Evolutionary conservation across 331 rosid species (phyloP).

Genomic region (Acacia pycnantha): DNA sequence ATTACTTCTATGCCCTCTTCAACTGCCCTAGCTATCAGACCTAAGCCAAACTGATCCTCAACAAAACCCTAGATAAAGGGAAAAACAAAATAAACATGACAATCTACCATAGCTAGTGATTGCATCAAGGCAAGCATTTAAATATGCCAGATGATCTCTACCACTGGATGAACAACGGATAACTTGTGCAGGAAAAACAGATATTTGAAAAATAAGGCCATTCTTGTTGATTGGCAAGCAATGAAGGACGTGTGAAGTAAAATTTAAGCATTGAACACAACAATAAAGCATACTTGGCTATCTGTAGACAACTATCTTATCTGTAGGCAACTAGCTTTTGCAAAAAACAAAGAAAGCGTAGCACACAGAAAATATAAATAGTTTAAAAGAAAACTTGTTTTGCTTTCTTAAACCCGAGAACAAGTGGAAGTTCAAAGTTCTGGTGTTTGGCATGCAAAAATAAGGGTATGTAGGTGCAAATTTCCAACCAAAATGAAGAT

Average conservation of each 20-base stretch:
- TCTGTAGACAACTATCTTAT: not conserved
- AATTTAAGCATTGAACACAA: constrained; percentile 3
- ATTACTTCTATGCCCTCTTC: constrained; percentile 96
- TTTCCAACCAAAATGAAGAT: constrained; percentile 9
- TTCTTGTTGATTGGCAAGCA: constrained; percentile 18
- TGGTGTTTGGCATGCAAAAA: constrained; percentile 15
- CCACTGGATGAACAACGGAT: not conserved
- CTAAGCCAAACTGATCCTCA: constrained; percentile 98
- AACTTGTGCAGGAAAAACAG: not conserved
- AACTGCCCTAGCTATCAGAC: constrained; percentile 96
- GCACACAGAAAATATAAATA: constrained; percentile 6
- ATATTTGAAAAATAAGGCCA: not conserved
- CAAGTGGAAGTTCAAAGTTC: not conserved
- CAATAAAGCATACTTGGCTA: not conserved
- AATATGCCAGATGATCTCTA: not conserved
- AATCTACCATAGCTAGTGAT: not conserved
- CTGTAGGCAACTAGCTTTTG: not conserved
- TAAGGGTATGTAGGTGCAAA: constrained; percentile 8
- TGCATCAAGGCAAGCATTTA: constrained; percentile 8
- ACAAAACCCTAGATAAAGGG: constrained; percentile 73
- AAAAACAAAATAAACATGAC: constrained; percentile 17
- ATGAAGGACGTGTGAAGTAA: constrained; percentile 10
- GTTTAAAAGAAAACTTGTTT: not conserved
- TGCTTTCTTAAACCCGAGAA: not conserved
- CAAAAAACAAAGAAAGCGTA: constrained; percentile 11